phyloP scores from a whole-genome alignment of 371 early-diverging fungal species.

The Mucor plumbeus region DNA sequence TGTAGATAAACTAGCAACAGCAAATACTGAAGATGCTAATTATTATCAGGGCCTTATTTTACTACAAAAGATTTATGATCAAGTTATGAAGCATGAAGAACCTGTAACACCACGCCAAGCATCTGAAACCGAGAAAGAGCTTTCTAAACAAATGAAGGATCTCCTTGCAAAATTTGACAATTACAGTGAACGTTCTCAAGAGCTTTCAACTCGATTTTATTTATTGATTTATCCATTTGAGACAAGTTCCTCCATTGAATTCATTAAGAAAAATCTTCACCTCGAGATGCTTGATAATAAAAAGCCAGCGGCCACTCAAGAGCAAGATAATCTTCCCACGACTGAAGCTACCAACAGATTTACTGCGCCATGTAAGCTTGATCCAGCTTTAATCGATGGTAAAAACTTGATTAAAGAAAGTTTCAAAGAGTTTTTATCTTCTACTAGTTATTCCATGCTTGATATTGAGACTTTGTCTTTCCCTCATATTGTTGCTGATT shows the following conservation, averaged over 20 bases:
- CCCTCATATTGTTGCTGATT: conserved; percentile 9
- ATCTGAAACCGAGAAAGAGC: conserved; percentile 22
- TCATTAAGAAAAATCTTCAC: conserved; percentile 27
- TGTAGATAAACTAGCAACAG: conserved; percentile 22
- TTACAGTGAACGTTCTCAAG: neutral
- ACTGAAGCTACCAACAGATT: neutral
- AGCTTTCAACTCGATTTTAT: conserved; percentile 40
- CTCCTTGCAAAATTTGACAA: conserved; percentile 5
- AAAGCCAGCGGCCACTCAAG: neutral
- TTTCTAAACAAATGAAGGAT: conserved; percentile 27
- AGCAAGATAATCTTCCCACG: conserved; percentile 1
- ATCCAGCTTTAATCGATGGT: conserved; percentile 15
- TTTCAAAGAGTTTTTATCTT: neutral
- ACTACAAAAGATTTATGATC: conserved; percentile 35
- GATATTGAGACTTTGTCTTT: conserved; percentile 21
- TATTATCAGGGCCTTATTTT: conserved; percentile 46
- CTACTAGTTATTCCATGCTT: neutral
- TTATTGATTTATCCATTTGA: conserved; percentile 41
- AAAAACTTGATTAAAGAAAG: conserved; percentile 12
- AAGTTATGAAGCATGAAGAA: conserved; percentile 16
- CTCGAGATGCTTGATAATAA: conserved; percentile 14
- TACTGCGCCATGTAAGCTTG: conserved; percentile 17
- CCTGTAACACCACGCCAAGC: conserved; percentile 28
- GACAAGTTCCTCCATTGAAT: conserved; percentile 23
- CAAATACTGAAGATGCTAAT: conserved; percentile 38